Conservation (phyloP, 176 grass and related monocot genomes). For the Avena sativa region DNA sequence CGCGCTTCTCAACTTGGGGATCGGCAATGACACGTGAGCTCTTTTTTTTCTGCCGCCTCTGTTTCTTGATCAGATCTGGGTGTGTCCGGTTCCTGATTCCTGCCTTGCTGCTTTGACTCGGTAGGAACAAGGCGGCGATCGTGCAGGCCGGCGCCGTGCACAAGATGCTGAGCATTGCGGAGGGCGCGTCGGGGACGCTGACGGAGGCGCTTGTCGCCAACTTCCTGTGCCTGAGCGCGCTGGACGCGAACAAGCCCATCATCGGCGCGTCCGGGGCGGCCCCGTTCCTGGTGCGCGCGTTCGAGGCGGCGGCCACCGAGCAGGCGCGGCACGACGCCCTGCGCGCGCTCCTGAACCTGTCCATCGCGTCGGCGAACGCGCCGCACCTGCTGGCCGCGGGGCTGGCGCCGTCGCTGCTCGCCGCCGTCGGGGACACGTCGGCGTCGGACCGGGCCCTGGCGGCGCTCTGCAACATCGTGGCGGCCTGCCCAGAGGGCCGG, state of each 20-base stretch:
- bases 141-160: slow-evolving; percentile 89
- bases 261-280: slow-evolving; percentile 77
- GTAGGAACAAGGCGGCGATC: slow-evolving; percentile 91
- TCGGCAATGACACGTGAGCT: slow-evolving; percentile 90
- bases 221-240: slow-evolving; percentile 93
- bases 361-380: slow-evolving; percentile 65
- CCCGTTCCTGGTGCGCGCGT: slow-evolving; percentile 57
- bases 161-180: slow-evolving; percentile 83
- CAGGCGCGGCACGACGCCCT: slow-evolving; percentile 69
- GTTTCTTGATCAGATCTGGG: slow-evolving; percentile 56
- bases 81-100: not conserved
- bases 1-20: slow-evolving; percentile 87
- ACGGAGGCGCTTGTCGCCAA: slow-evolving; percentile 79
- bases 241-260: slow-evolving; percentile 81
- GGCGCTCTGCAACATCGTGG: slow-evolving; percentile 79
- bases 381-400: slow-evolving; percentile 67
- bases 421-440: slow-evolving; percentile 48
- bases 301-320: slow-evolving; percentile 40
- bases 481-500: slow-evolving; percentile 65
- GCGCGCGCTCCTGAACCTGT: slow-evolving; percentile 88
- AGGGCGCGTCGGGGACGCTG: slow-evolving; percentile 19
- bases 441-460: slow-evolving; percentile 70
- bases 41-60: slow-evolving; percentile 14
- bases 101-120: not conserved
- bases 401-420: slow-evolving; percentile 54